These are phyloP conservation scores for Suhomyces chickasaworum DNA, from an alignment of 1,139 yeast genomes.

Conservation along the genomic window DNA sequence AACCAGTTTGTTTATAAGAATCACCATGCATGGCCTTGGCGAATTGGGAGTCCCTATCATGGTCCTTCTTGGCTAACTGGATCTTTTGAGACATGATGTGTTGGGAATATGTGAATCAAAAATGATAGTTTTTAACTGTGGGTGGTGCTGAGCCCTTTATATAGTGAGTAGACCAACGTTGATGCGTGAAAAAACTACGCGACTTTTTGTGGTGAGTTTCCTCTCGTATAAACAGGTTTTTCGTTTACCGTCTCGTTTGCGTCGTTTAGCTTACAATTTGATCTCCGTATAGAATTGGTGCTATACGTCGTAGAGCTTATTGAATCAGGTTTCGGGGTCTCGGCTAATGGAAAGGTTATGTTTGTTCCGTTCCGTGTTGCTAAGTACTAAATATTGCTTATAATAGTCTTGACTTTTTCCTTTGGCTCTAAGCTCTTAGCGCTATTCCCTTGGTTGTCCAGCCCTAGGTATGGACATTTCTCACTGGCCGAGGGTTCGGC, in stretches of 20 bases:
- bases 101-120: slow-evolving; percentile 1
- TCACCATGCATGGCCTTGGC: slow-evolving; percentile 88
- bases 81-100: slow-evolving; percentile 14
- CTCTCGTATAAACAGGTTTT: not conserved
- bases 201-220: slow-evolving; percentile 12
- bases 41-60: slow-evolving; percentile 59
- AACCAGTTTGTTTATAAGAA: slow-evolving; percentile 65
- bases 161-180: slow-evolving; percentile 2
- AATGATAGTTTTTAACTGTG: not conserved
- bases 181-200: slow-evolving; percentile 10
- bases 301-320: not conserved
- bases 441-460: too few species aligned
- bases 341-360: too few species aligned
- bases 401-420: too few species aligned
- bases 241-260: slow-evolving; percentile 1
- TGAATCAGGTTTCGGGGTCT: not conserved
- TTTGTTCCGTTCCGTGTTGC: not conserved
- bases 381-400: too few species aligned
- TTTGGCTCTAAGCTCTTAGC: too few species aligned
- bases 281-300: slow-evolving; percentile 7
- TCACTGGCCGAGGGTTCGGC: too few species aligned
- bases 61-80: slow-evolving; percentile 39
- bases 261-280: not conserved
- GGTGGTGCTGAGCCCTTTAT: slow-evolving; percentile 4
- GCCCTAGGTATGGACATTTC: too few species aligned